Evolutionary conservation across 306 rosid genomes (phyloP), one percentile per base, ranked within the genome.

Genomic region (Morella rubra): DNA sequence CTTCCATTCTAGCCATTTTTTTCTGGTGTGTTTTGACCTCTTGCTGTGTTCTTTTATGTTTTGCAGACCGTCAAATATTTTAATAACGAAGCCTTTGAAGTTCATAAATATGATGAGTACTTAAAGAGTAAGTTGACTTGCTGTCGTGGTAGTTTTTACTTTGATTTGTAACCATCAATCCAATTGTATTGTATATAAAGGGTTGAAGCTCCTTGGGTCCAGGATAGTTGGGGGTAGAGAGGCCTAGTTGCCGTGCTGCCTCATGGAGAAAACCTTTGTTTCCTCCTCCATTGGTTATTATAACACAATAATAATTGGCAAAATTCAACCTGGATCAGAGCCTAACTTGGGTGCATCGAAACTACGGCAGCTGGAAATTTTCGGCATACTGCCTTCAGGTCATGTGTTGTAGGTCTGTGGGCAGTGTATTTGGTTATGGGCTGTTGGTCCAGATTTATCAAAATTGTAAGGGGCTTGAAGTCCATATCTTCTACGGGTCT

Each of bases 11-110:
- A 6, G 24, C 53, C 37, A n/a, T 9, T 72, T 75, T 64, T 66
- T 50, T 76, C 50, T 42, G 37, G 24, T 45, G 53, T 74, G 52
- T 41, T 2, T 15, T 69, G 20, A 67, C 64, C 27, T 73, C 14
- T n/a, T 70, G 55, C 81, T 53, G 53, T n/a, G n/a, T 62, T 44
- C 44, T 76, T 42, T 14, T 47, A 32, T 83, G 67, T n/a, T n/a
- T n/a, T 27, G 24, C 89, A 95, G 99, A 95, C 99, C 4, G 99
- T 95, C 74, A 95, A 92, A 82, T 95, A 90, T 84, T 95, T 95
- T 86, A 92, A n/a, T n/a, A n/a, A 95, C 73, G 99, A 95, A 95
- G 86, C 40, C 9, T 88, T 47, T 85, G 99, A 95, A 89, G 91
- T 83, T 80, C 87, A 79, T 49, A 85, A 89, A 70, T 95, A 90